Evolutionary conservation across 495 filamentous ascomycete genomes (phyloP), one percentile per base, ranked within the genome.

Genomic region (Penicillium parvum): DNA sequence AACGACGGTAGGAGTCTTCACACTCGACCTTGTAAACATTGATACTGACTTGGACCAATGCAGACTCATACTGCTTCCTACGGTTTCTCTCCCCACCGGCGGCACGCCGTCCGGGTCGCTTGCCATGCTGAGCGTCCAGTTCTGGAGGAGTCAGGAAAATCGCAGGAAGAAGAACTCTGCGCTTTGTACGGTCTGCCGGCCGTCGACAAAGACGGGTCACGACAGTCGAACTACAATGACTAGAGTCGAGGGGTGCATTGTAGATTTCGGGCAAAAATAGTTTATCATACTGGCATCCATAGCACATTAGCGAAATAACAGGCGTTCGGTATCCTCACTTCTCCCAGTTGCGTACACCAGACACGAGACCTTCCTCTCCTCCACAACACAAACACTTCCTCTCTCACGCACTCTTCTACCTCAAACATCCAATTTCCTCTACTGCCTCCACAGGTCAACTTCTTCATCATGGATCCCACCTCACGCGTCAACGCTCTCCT

Each of bases 171-270:
- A 25, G 77, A 81, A 21, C 32, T 74, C 9, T 63, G 59, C 37
- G 65, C 60, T 9, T 63, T 60, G 35, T 72, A 74, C 60, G 72
- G 73, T 8, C 60, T 80, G 26, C 72, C 74, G 11, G 60, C 55
- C 28, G 70, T 79, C 23, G 75, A 78, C 49, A 84, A 84, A 57
- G 73, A 84, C 50, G 80, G 80, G 1, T 66, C 77, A 7, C 68
- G 74, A 10, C 72, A 74, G 49, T 74, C 73, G 5, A 84, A 84
- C 57, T 84, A 82, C 51, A 84, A 84, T 40, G 80, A 84, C 53
- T 84, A 55, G 59, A 40, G 7, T 10, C 12, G 16, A 11, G 12
- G 12, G 23, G n/a, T 30, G 28, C 5, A 14, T 27, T 29, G 4
- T 12, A 6, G 12, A 44, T 44, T 19, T 7, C 3, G 5, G 21